Evolutionary conservation across 192 early-diverging fungal genomes (phyloP), one percentile per base, ranked within the genome.

Genomic region (Podila epigama): DNA sequence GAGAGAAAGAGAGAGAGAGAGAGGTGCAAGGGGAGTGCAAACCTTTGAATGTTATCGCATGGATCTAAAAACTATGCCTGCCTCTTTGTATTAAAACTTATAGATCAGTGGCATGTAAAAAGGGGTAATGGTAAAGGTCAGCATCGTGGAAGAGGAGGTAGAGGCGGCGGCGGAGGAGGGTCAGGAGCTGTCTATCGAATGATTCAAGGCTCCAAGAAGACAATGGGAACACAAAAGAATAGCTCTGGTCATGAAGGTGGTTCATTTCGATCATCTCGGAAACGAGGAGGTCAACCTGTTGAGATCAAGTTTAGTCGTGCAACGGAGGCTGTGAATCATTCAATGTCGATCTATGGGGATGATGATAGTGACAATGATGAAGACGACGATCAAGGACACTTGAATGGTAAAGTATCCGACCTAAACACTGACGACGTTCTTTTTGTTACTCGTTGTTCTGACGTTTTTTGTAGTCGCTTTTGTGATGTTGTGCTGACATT

Each of bases 101-200:
- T 18, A 41, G 37, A 50, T 48, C 28, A 2, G 8, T 31, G 13
- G 10, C 12, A 27, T 16, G 32, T 7, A 10, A 64, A 28, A 18
- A 64, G 29, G 51, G 55, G 32, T 8, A 37, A 39, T 3, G 11
- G 32, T 29, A 50, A 25, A 51, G 42, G 50, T 1, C 31, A 63
- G 5, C 28, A 35, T 39, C 50, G 61, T 51, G 50, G 61, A 6
- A 25, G 60, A 32, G 15, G 44, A 13, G 25, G 9, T 42, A 18
- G 53, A 20, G 37, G 51, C 20, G 37, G 51, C 20, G 18, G 58
- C 20, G 59, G 68, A 8, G 53, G 68, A 6, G 53, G 37, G n/a
- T 27, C 36, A 3, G 39, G 63, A 25, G 31, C 31, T 2, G 53
- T 32, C n/a, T 48, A 48, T 22, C 44, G 25, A 20, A 31, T 54